Evolutionary conservation across 441 rosid species (phyloP), one percentile per base, ranked within the genome.

Genomic region (Euphorbia schlechtendalii): DNA sequence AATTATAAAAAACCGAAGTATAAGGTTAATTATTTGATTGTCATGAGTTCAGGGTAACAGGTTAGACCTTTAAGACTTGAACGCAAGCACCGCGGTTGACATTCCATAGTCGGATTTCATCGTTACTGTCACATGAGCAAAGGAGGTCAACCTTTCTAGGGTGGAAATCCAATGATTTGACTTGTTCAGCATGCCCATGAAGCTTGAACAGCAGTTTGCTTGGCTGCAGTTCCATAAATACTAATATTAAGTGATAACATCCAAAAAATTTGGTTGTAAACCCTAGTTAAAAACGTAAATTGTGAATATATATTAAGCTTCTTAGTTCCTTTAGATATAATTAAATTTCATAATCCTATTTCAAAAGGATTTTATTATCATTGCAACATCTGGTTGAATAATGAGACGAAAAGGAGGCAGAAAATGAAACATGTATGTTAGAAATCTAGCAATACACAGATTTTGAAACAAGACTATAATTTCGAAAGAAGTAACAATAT

Each of bases 31-130:
- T 38, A 54, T 53, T 0, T 46, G 20, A 48, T 24, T 24, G 10
- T 28, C 49, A 53, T 17, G 18, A 62, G 53, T 3, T 59, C 15
- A 54, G 28, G 56, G 41, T 8, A 21, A 51, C 15, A 46, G 64
- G 58, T 56, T 60, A 59, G 61, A 77, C 86, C 83, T 74, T 74
- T 14, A 64, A 72, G 40, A 70, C 38, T 45, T 61, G 61, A 14
- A 38, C 5, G 66, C 73, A 82, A 56, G 66, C 56, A 54, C 69
- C 14, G 0, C 68, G 67, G 41, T 74, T 56, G 57, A 77, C 56
- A 55, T 79, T 64, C 86, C 86, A 82, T 15, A 77, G 54, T 14
- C 81, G 66, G 25, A 82, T 80, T 66, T 75, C 81, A 61, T 74
- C 77, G 63, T 78, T 59, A 27, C 59, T 40, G 46, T 77, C 84